phyloP scores from a whole-genome alignment of 352 stramenopile species.

The Pythium pyrilobum region DNA sequence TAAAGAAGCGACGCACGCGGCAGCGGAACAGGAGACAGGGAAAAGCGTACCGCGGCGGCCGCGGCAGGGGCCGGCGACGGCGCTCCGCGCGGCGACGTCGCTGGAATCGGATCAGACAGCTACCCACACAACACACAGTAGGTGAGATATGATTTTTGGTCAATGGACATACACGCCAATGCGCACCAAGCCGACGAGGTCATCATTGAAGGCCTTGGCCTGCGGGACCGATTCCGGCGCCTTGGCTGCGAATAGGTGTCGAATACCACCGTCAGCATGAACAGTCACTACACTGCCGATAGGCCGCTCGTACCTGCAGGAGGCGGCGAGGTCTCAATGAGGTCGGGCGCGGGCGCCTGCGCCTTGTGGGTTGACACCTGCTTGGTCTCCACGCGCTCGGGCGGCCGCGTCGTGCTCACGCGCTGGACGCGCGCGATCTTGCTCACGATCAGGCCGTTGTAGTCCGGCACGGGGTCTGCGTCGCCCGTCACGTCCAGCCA shows the following conservation, averaged over 20 bases:
- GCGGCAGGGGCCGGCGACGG: slow-evolving; percentile 30
- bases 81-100: slow-evolving; percentile 27
- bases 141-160: neutral
- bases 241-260: slow-evolving; percentile 47
- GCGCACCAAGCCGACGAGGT: slow-evolving; percentile 73
- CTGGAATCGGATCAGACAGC: slow-evolving; percentile 57
- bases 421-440: slow-evolving; percentile 74
- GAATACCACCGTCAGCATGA: slow-evolving; percentile 7
- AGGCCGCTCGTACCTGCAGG: slow-evolving; percentile 3
- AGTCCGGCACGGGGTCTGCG: slow-evolving; percentile 64
- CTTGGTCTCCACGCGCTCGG: slow-evolving; percentile 30
- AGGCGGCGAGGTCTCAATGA: slow-evolving; percentile 61
- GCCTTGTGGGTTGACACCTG: slow-evolving; percentile 21
- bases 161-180: neutral
- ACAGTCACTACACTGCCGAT: neutral
- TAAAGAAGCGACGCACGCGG: neutral
- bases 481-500: slow-evolving; percentile 80
- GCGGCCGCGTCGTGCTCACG: slow-evolving; percentile 32
- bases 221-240: slow-evolving; percentile 35
- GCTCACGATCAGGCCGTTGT: slow-evolving; percentile 71
- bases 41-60: neutral
- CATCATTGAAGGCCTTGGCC: slow-evolving; percentile 73
- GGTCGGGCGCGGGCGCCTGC: slow-evolving; percentile 31
- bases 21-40: neutral
- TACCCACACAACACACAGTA: slow-evolving; percentile 16